A percentile compares a stretch with the other conserved stretches of the same genome.
phyloP scores from a whole-genome alignment of 2,329 filamentous ascomycete genomes.

The Paramyrothecium roridum region DNA sequence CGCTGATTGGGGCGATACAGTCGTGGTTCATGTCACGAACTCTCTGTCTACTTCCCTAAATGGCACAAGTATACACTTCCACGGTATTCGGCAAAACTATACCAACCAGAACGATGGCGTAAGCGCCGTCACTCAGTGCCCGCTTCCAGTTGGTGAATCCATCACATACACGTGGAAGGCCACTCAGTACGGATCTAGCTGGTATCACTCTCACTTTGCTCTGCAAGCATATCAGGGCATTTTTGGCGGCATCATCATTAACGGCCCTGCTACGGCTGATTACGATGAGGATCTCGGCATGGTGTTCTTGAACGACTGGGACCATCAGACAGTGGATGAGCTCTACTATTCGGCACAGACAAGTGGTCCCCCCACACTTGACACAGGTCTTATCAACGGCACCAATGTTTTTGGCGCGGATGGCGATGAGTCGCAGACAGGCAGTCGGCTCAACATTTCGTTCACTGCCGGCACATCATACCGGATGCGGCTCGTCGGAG shows the following conservation, averaged over 20 bases:
- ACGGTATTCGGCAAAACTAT: conserved; percentile 55
- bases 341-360: conserved; percentile 19
- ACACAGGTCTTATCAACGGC: conserved; percentile 45
- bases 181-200: conserved; percentile 52
- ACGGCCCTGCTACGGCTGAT: conserved; percentile 55
- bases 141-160: conserved; percentile 43
- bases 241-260: conserved; percentile 58
- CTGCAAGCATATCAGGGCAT: conserved; percentile 52
- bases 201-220: conserved; percentile 62
- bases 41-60: conserved; percentile 34
- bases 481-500: conserved; percentile 46
- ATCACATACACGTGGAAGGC: conserved; percentile 55
- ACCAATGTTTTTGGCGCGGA: conserved; percentile 29
- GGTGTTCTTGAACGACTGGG: conserved; percentile 58
- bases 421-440: conserved; percentile 16
- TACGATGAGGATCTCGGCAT: conserved; percentile 64
- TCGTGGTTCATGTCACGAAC: conserved; percentile 51
- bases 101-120: conserved; percentile 56
- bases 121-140: conserved; percentile 41
- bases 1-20: conserved; percentile 43
- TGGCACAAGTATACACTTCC: conserved; percentile 59
- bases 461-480: conserved; percentile 41
- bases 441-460: conserved; percentile 30
- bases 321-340: conserved; percentile 39
- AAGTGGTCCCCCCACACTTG: conserved; percentile 21